Conservation (phyloP, 768 basidiomycete genomes). For the Holtermannia corniformis region DNA sequence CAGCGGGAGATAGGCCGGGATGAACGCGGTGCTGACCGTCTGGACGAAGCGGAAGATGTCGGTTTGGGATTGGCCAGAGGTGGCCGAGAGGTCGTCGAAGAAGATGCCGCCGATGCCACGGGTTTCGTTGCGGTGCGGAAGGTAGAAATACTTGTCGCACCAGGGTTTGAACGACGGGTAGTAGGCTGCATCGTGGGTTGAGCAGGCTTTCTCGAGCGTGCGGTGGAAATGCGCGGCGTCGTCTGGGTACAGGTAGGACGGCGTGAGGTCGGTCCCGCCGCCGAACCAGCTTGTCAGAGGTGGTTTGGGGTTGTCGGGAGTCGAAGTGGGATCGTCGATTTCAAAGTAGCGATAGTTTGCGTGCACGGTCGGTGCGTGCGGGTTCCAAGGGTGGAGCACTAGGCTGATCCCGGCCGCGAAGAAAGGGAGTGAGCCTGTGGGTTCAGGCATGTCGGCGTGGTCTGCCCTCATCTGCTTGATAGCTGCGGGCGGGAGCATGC, state of each 20-base stretch:
- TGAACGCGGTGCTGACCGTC: slow-evolving; percentile 64
- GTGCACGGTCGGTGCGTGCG: slow-evolving; percentile 86
- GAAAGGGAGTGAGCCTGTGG: slow-evolving; percentile 60
- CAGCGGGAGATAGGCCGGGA: slow-evolving; percentile 86
- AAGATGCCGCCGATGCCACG: slow-evolving; percentile 92
- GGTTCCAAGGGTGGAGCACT: slow-evolving; percentile 89
- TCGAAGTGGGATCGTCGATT: slow-evolving; percentile 49
- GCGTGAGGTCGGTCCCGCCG: slow-evolving; percentile 89
- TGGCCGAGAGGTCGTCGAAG: slow-evolving; percentile 74
- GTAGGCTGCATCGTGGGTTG: slow-evolving; percentile 56
- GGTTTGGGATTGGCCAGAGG: slow-evolving; percentile 49
- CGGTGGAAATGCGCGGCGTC: slow-evolving; percentile 81
- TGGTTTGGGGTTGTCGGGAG: slow-evolving; percentile 43
- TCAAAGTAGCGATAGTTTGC: slow-evolving; percentile 98
- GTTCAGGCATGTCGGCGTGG: slow-evolving; percentile 51
- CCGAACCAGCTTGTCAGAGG: slow-evolving; percentile 97
- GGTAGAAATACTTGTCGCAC: slow-evolving; percentile 97
- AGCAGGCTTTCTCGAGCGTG: slow-evolving; percentile 66
- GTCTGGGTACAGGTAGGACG: slow-evolving; percentile 78
- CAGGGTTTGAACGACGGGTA: slow-evolving; percentile 80
- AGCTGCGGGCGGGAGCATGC: slow-evolving; percentile 73
- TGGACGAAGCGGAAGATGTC: slow-evolving; percentile 70
- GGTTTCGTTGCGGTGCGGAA: slow-evolving; percentile 72
- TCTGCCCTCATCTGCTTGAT: slow-evolving; percentile 93
- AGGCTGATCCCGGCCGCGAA: slow-evolving; percentile 87